Conservation (phyloP, 495 filamentous ascomycete species). For the Daldinia loculata region DNA sequence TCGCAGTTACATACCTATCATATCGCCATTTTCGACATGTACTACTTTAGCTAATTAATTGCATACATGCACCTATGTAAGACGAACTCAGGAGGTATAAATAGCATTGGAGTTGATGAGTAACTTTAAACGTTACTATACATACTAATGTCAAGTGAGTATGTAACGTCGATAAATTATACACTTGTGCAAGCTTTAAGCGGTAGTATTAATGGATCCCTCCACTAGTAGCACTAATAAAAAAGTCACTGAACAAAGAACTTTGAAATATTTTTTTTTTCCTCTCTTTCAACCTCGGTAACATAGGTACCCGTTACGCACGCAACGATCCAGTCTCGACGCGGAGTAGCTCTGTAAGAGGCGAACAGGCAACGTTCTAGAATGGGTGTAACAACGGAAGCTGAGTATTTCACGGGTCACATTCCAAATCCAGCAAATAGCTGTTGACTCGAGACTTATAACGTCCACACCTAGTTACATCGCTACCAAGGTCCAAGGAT, state of each 20-base stretch:
- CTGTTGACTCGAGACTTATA: not conserved
- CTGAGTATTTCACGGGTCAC: not conserved
- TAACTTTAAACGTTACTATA: not conserved
- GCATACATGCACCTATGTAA: not conserved
- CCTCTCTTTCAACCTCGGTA: constrained; percentile 2
- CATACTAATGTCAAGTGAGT: not conserved
- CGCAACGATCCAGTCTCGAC: not conserved
- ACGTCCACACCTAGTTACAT: not conserved
- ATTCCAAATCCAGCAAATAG: constrained; percentile 19
- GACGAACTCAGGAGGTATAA: too few relatives aligned
- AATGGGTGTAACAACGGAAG: not conserved
- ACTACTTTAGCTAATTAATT: not conserved
- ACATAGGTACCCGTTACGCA: not conserved
- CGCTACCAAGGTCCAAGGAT: constrained; percentile 1
- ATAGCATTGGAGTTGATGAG: not conserved
- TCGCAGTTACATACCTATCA: not conserved
- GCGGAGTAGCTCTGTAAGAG: not conserved
- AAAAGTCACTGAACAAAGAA: not conserved
- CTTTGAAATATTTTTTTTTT: not conserved
- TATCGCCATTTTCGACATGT: not conserved
- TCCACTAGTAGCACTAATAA: not conserved
- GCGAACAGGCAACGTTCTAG: not conserved
- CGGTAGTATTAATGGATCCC: not conserved
- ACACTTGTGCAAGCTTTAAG: not conserved
- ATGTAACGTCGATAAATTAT: not conserved